Base-by-base conservation (phyloP, 2,329 filamentous ascomycete genomes). In the Pseudogymnoascus sp. region DNA sequence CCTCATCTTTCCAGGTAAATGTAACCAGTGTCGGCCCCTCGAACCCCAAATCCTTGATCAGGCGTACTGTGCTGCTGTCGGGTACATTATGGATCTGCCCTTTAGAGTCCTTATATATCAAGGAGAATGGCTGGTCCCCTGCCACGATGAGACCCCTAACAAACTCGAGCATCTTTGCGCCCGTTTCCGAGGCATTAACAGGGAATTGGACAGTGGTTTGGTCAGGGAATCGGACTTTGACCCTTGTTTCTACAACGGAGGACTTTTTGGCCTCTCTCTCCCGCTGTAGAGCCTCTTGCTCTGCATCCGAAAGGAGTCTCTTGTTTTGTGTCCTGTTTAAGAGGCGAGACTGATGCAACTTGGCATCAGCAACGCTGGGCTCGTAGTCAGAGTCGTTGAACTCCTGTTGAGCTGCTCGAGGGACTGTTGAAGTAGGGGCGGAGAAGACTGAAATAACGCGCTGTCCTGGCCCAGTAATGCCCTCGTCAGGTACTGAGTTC, bases 161-260 rank as follows among this genome's bases (percentile, higher is more conserved):
- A 66, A 88, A 90, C 12, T 79, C 77, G 74, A 97, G 91, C 1
- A 99, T 78, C 59, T 83, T 82, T 2, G 81, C 79, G 1, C 87
- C 88, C 0, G 89, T 91, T 60, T 92, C 87, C 1, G 78, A 73
- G 18, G 85, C 84, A 1, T 80, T 81, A 67, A 95, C 85, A n/a
- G 80, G 82, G 76, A 87, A 87, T 60, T 91, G 84, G 33, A 92
- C 84, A 60, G 87, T 86, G 62, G 86, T 89, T 68, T 92, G 89
- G 72, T 97, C 92, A 0, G 93, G 93, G 68, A 97, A 92, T 27
- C 92, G 88, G 58, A 97, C 83, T 66, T 89, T 91, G 65, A 97
- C 80, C 29, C 85, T 81, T 33, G 96, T 83, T 33, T 84, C 83
- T 59, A 82, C 84, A 64, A 92, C 80, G 4, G 82, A 80, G 4